phyloP scores from a whole-genome alignment of 192 early-diverging fungal species.

The Jimgerdemannia lactiflua region DNA sequence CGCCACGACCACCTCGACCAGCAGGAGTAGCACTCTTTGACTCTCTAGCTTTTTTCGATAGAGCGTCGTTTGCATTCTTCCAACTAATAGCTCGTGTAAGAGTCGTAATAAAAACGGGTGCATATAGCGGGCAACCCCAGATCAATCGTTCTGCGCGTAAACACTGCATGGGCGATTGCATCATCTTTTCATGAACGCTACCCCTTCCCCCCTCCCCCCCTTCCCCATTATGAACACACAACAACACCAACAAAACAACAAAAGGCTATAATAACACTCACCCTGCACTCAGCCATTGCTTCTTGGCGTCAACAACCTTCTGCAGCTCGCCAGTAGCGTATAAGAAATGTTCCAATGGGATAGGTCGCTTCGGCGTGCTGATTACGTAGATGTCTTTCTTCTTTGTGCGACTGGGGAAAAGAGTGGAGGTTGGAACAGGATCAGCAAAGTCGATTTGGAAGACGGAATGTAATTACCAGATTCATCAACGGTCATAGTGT shows the following conservation, averaged over 20 bases:
- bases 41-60: conserved; percentile 62
- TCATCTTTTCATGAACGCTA: no score
- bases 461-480: neutral
- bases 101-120: neutral
- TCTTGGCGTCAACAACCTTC: conserved; percentile 86
- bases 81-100: conserved; percentile 34
- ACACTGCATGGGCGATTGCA: no score
- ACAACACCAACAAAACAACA: neutral
- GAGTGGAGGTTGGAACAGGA: neutral
- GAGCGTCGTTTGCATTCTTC: conserved; percentile 72
- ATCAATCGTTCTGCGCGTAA: no score
- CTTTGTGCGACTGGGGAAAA: conserved; percentile 75
- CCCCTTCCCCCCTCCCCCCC: no score
- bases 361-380: conserved; percentile 87
- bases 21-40: conserved; percentile 29
- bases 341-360: conserved; percentile 93
- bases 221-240: neutral
- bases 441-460: neutral
- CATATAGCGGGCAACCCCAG: no score
- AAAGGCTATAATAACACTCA: neutral
- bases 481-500: neutral
- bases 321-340: conserved; percentile 83
- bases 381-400: conserved; percentile 98
- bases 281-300: conserved; percentile 12
- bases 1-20: conserved; percentile 36